Base-by-base conservation (phyloP, 2,329 filamentous ascomycete genomes). In the Periglandula ipomoeae region DNA sequence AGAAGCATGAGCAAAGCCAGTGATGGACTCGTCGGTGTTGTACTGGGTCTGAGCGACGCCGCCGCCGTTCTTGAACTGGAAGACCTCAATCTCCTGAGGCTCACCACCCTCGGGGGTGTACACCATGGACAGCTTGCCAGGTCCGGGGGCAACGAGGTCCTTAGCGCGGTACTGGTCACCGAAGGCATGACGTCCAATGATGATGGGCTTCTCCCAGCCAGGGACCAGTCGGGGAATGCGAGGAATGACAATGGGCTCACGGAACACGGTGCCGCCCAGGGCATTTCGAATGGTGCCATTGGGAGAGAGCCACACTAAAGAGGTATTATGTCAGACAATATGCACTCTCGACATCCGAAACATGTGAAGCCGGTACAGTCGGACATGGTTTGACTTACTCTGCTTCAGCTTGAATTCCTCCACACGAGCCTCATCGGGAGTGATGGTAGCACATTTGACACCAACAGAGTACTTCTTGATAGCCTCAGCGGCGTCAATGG, bases 401-500 rank as follows among this genome's bases (percentile, higher is more conserved):
- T 97, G 84, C 86, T 97, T 98, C 60, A 98, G 81, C 67, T 96
- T 90, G 72, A 97, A 98, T 73, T 97, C 93, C 76, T 97, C 80
- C 26, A 98, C 91, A 67, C 93, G 85, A 56, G 82, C 85, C 80
- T 98, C 93, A 67, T 98, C 93, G 35, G 93, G 93, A 39, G 93
- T 98, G 74, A 98, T 98, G 67, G 93, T 98, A 57, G 93, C 93
- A 71, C 93, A 98, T 79, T 98, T 98, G 75, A 98, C 89, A 70
- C 91, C 93, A 48, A 98, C 93, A 52, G 85, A 89, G 79, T 97
- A 96, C 79, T 96, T 95, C 81, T 95, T 90, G 75, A 97, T 97
- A 39, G 93, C 93, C 74, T 95, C 89, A 49, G 93, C 93, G 48
- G 91, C 87, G 65, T 97, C 93, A 59, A 90, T 69, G 54, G 93